Conservation (phyloP, 1,139 yeast genomes). For the Chernovozyma sophiae-reginae region DNA sequence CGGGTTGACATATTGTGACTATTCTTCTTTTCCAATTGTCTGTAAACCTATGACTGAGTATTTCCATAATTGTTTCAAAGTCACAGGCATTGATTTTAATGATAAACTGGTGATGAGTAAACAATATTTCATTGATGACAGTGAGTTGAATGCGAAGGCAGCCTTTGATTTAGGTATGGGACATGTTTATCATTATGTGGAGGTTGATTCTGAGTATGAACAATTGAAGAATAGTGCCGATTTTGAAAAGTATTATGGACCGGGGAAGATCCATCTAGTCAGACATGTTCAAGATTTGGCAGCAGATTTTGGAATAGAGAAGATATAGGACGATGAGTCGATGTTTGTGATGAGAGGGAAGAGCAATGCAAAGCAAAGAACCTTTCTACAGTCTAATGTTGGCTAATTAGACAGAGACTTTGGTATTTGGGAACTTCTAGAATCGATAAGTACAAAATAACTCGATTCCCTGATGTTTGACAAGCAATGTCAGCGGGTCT, state of each 20-base stretch:
- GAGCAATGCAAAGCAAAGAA: too few relatives aligned
- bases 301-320: constrained; percentile 11
- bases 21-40: constrained; percentile 56
- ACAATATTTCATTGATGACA: constrained; percentile 76
- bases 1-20: constrained; percentile 91
- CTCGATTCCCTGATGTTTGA: too few relatives aligned
- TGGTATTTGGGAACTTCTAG: too few relatives aligned
- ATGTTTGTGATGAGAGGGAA: too few relatives aligned
- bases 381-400: too few relatives aligned
- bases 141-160: constrained; percentile 59
- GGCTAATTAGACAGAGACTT: too few relatives aligned
- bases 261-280: constrained; percentile 33
- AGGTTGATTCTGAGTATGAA: constrained; percentile 40
- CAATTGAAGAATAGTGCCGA: constrained; percentile 26
- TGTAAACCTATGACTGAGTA: constrained; percentile 79
- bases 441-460: too few relatives aligned
- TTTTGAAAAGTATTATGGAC: constrained; percentile 32
- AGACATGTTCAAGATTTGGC: constrained; percentile 29
- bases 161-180: constrained; percentile 52
- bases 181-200: constrained; percentile 56
- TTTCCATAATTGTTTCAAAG: constrained; percentile 51
- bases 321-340: too few relatives aligned
- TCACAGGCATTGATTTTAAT: constrained; percentile 55
- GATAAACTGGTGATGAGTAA: constrained; percentile 31
- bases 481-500: too few relatives aligned